Conservation (phyloP, 1,284 basidiomycete genomes). For the Anthracocystis setariae region DNA sequence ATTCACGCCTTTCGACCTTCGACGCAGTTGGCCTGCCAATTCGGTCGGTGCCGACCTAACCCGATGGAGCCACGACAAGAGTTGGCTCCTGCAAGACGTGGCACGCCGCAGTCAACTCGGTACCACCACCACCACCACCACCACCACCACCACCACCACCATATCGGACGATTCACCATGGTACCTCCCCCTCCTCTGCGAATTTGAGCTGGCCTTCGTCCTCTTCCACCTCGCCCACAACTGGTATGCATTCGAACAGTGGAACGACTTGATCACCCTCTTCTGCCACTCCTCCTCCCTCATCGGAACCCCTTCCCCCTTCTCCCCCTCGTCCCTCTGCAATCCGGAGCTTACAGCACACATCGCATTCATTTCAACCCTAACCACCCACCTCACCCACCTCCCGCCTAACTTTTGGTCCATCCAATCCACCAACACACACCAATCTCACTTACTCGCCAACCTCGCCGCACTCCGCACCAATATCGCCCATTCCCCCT, state of each 20-base stretch:
- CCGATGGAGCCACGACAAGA: slow-evolving; percentile 63
- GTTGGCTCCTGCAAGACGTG: slow-evolving; percentile 56
- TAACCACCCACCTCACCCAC: slow-evolving; percentile 15
- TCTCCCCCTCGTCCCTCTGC: not conserved
- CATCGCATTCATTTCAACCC: slow-evolving; percentile 22
- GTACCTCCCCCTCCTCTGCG: slow-evolving; percentile 26
- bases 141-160: not conserved
- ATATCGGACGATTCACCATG: slow-evolving; percentile 9
- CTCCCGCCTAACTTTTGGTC: slow-evolving; percentile 35
- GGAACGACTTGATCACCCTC: slow-evolving; percentile 40
- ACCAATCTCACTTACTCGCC: slow-evolving; percentile 16
- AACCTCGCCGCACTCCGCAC: slow-evolving; percentile 27
- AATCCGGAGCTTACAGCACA: slow-evolving; percentile 3
- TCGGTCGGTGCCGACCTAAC: slow-evolving; percentile 54
- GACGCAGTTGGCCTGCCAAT: slow-evolving; percentile 58
- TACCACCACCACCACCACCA: not conserved
- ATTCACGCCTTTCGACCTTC: slow-evolving; percentile 54
- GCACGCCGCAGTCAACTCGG: slow-evolving; percentile 25
- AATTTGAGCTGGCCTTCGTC: slow-evolving; percentile 53
- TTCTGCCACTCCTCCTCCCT: slow-evolving; percentile 43
- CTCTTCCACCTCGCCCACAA: slow-evolving; percentile 42
- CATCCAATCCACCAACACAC: slow-evolving; percentile 1
- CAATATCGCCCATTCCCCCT: slow-evolving; percentile 31
- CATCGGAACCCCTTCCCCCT: slow-evolving; percentile 38
- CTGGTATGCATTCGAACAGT: slow-evolving; percentile 42